Conservation (phyloP, 768 basidiomycete species). For the Fistulinella prunicolor region DNA sequence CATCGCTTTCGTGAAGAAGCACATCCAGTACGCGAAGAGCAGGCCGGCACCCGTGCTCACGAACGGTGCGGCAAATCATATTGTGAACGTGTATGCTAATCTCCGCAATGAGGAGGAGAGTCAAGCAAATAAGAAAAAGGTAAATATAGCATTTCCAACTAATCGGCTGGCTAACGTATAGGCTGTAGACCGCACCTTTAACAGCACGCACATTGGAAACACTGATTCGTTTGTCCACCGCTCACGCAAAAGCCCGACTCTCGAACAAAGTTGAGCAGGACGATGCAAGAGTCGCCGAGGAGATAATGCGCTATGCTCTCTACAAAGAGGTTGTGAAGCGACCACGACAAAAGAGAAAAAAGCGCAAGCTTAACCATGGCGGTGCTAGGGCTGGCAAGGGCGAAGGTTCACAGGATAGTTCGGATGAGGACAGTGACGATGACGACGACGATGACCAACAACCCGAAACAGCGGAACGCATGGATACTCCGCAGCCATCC, state of each 20-base stretch:
- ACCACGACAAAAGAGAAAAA: conserved; percentile 63
- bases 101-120: conserved; percentile 89
- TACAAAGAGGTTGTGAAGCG: conserved; percentile 96
- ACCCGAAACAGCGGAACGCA: conserved; percentile 40
- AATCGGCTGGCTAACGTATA: conserved; percentile 8
- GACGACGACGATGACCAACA: conserved; percentile 43
- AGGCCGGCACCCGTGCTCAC: conserved; percentile 81
- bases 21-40: conserved; percentile 95
- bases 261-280: conserved; percentile 78
- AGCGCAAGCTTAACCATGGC: conserved; percentile 79
- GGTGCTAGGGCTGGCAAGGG: conserved; percentile 50
- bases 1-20: conserved; percentile 96
- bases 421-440: conserved; percentile 38
- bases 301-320: conserved; percentile 93
- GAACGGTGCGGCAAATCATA: conserved; percentile 91
- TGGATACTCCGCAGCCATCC: conserved; percentile 44
- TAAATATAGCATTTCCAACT: conserved; percentile 20
- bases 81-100: conserved; percentile 87
- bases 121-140: conserved; percentile 84
- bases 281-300: conserved; percentile 89
- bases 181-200: conserved; percentile 82
- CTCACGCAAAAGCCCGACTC: conserved; percentile 94
- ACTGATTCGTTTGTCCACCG: conserved; percentile 94
- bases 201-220: conserved; percentile 99
- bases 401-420: conserved; percentile 37